phyloP scores from a whole-genome alignment of 83 land plant species.

The Isoetes engelmannii region DNA sequence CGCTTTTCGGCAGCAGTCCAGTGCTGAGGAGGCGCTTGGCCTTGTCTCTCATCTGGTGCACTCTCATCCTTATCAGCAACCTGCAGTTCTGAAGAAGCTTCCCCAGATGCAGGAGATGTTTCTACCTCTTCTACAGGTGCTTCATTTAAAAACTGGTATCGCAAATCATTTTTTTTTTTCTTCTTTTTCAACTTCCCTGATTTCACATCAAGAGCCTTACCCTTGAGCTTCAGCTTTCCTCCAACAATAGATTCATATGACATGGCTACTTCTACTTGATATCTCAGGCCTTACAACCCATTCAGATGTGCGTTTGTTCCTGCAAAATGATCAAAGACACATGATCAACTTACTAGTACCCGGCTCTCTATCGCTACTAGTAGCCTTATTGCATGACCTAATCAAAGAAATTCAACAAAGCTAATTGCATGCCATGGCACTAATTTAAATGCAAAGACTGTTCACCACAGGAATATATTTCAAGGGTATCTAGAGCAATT shows the following conservation, averaged over 20 bases:
- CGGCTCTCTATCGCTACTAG: no score
- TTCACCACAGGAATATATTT: no score
- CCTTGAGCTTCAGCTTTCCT: slow-evolving; percentile 82
- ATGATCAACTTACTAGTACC: no score
- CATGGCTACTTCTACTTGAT: slow-evolving; percentile 7
- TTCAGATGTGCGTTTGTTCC: no score
- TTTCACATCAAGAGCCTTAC: slow-evolving; percentile 75
- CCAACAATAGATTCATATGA: slow-evolving; percentile 58
- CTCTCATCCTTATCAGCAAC: slow-evolving; percentile 32
- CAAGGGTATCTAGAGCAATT: no score
- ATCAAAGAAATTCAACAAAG: no score
- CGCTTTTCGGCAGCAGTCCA: slow-evolving; percentile 81
- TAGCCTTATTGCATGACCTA: no score
- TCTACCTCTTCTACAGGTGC: slow-evolving; percentile 17
- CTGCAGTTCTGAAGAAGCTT: slow-evolving; percentile 18
- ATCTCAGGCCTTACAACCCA: no score
- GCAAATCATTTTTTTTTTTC: slow-evolving; percentile 39
- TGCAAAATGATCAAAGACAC: no score
- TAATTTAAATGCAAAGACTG: no score
- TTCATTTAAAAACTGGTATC: slow-evolving; percentile 1
- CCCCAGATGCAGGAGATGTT: slow-evolving; percentile 13
- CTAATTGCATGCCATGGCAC: no score
- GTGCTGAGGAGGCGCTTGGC: slow-evolving; percentile 39
- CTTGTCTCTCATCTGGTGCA: slow-evolving; percentile 31
- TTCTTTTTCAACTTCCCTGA: slow-evolving; percentile 63